Evolutionary conservation across 441 rosid genomes (phyloP), one percentile per base, ranked within the genome.

Genomic region (Breynia disticha): DNA sequence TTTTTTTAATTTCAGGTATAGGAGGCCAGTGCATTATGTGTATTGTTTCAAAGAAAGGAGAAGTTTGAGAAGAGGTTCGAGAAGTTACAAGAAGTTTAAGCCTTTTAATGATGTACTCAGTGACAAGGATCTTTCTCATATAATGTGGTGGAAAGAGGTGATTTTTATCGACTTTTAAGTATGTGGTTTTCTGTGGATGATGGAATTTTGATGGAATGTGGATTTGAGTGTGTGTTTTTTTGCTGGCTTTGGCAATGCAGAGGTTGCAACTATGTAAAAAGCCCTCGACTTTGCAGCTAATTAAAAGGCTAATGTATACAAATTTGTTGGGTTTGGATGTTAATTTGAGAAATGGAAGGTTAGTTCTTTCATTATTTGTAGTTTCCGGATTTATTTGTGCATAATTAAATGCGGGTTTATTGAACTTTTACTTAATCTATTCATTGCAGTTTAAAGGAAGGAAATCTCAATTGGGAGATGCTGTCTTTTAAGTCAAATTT

Each of bases 61-160:
- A 61, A 32, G 12, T 63, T 62, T 48, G 43, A 76, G 67, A 63
- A 84, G 81, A 56, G 60, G 63, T 47, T 19, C 71, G 7, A 80
- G 78, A 61, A 54, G 71, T 59, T 45, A 82, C 59, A 86, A 67
- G 80, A 88, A 81, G 70, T 20, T 52, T 49, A 82, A 71, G 67
- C 66, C 67, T 42, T 51, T 75, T 3, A 65, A 58, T 50, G 69
- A 67, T 64, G 65, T 56, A 58, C 71, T 78, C 50, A 72, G 51
- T 58, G 97, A 84, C 28, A 86, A 79, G 74, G 79, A 82, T 79
- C 76, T 82, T 62, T 70, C 88, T 53, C 91, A 88, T 65, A 54
- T 93, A 49, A 37, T 76, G 8, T 93, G 95, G 98, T 88, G 97
- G 98, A 85, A 76, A 74, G 95, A 93, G 88, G 98, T 88, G 42